Evolutionary conservation across 176 grass and related monocot genomes (phyloP).

Genomic region (Zea luxurians): DNA sequence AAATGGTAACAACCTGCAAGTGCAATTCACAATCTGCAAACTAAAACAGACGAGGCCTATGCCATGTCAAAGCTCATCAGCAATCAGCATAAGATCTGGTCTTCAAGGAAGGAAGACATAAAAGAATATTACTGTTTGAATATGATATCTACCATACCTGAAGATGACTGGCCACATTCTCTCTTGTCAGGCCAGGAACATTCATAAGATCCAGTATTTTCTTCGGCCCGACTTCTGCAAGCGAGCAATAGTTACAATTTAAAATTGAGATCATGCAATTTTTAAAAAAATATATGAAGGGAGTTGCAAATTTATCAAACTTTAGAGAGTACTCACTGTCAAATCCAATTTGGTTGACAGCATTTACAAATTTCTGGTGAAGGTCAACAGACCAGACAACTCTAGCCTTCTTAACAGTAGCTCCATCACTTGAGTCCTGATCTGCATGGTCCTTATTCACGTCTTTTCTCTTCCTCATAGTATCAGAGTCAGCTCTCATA

Average conservation of each 20-base stretch:
- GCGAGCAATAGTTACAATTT: slow-evolving; percentile 29
- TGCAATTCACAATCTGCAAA: neutral
- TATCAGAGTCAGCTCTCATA: slow-evolving; percentile 47
- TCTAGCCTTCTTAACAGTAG: slow-evolving; percentile 80
- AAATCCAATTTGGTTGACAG: slow-evolving; percentile 98
- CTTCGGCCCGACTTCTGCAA: slow-evolving; percentile 96
- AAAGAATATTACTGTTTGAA: slow-evolving; percentile 19
- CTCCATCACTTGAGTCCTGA: slow-evolving; percentile 69
- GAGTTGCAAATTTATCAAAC: slow-evolving; percentile 5
- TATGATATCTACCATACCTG: slow-evolving; percentile 63
- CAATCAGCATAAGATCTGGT: slow-evolving; percentile 9
- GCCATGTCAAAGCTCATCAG: neutral
- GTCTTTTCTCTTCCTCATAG: slow-evolving; percentile 76
- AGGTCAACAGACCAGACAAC: slow-evolving; percentile 99
- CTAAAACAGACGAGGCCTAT: neutral
- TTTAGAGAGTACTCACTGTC: slow-evolving; percentile 75
- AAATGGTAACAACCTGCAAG: neutral
- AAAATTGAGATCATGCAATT: slow-evolving; percentile 6
- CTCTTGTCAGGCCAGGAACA: slow-evolving; percentile 88
- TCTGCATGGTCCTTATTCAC: slow-evolving; percentile 67
- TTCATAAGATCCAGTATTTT: slow-evolving; percentile 99
- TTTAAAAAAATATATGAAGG: slow-evolving; percentile 18
- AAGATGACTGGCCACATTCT: slow-evolving; percentile 99
- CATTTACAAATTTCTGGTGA: slow-evolving; percentile 95
- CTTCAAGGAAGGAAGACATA: slow-evolving; percentile 4